A percentile compares a stretch with the other conserved stretches of the same genome.
phyloP scores from a whole-genome alignment of 352 stramenopile genomes.

The Vaucheria bursata region DNA sequence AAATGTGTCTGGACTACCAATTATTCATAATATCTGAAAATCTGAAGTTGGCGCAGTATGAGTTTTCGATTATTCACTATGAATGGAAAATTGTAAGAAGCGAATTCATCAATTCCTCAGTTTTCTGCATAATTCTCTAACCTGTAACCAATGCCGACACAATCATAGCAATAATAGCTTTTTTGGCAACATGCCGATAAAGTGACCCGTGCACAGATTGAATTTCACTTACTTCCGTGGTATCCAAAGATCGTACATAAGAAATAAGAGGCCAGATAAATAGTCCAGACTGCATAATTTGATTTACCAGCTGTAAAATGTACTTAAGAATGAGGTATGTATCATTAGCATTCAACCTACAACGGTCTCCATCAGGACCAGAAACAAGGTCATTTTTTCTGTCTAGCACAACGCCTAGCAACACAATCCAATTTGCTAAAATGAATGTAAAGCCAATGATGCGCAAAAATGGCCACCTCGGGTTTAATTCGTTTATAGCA shows the following conservation, averaged over 20 bases:
- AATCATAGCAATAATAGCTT: too few species aligned
- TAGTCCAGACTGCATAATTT: not conserved
- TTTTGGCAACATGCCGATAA: too few species aligned
- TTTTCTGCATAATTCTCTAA: too few species aligned
- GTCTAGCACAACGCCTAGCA: not conserved
- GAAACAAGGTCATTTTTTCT: not conserved
- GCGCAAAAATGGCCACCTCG: not conserved
- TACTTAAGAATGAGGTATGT: not conserved
- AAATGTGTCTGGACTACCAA: too few species aligned
- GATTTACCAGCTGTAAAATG: not conserved
- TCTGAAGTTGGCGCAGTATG: too few species aligned
- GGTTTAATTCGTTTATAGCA: not conserved
- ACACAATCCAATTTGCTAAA: not conserved
- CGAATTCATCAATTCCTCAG: too few species aligned
- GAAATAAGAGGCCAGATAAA: not conserved
- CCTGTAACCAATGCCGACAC: too few species aligned
- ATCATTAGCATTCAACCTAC: not conserved
- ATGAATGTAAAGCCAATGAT: not conserved
- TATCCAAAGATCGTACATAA: not conserved
- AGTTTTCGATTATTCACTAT: too few species aligned
- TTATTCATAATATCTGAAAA: too few species aligned
- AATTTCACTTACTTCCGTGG: too few species aligned
- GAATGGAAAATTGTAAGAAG: too few species aligned
- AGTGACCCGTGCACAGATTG: too few species aligned
- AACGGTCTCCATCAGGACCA: not conserved